Conservation (phyloP, 768 basidiomycete species). For the Melanogaster broomeanus region DNA sequence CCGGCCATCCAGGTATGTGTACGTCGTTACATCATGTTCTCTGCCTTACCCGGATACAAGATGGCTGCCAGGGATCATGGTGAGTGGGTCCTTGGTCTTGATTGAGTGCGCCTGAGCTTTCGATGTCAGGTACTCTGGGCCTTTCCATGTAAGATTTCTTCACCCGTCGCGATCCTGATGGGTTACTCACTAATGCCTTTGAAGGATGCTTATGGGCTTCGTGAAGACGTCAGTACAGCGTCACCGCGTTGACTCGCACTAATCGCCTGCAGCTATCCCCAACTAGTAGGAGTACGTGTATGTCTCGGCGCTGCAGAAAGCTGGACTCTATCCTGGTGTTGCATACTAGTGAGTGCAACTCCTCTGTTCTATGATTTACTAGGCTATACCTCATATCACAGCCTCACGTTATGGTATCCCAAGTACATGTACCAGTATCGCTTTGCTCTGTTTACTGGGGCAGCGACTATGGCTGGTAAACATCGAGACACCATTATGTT, state of each 20-base stretch:
- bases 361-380: no score
- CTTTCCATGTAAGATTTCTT: conserved; percentile 49
- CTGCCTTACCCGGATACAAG: conserved; percentile 19
- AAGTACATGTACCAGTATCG: conserved; percentile 60
- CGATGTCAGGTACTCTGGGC: conserved; percentile 58
- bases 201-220: conserved; percentile 64
- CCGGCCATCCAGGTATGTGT: conserved; percentile 54
- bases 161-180: no score
- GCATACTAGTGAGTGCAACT: conserved; percentile 65
- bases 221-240: conserved; percentile 53
- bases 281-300: conserved; percentile 65
- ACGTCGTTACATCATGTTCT: not conserved
- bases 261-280: conserved; percentile 50
- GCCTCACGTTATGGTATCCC: conserved; percentile 70
- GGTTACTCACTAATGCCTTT: not conserved
- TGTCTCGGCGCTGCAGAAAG: no score
- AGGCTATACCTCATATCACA: conserved; percentile 19
- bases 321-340: conserved; percentile 50
- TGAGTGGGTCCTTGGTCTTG: conserved; percentile 35
- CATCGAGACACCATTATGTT: not conserved
- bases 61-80: conserved; percentile 70
- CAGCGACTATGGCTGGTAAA: conserved; percentile 59
- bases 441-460: conserved; percentile 64
- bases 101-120: not conserved
- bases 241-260: not conserved